These are phyloP conservation scores for Rhodamnia argentea DNA, from an alignment of 345 rosid species.

Conservation along the genomic window DNA sequence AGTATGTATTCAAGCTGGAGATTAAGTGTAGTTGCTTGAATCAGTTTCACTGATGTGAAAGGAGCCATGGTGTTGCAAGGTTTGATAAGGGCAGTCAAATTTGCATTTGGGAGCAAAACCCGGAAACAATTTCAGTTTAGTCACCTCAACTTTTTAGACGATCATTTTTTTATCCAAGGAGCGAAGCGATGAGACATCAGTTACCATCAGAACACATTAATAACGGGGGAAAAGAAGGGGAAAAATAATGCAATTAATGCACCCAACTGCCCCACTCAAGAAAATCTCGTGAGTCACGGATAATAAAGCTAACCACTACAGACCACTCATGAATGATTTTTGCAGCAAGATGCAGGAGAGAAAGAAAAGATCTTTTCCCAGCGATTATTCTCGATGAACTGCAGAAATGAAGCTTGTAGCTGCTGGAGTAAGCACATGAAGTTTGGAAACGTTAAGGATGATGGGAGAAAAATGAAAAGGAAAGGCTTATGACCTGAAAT, in stretches of 20 bases:
- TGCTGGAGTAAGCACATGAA: neutral
- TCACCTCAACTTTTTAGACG: constrained; percentile 2
- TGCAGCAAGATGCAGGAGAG: neutral
- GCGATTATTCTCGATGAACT: neutral
- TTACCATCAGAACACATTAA: constrained; percentile 22
- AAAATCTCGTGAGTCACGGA: constrained; percentile 42
- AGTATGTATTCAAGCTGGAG: neutral
- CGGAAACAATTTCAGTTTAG: neutral
- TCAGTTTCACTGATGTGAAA: neutral
- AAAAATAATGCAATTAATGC: constrained; percentile 13
- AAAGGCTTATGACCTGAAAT: neutral
- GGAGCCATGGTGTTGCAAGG: neutral
- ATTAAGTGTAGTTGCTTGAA: neutral
- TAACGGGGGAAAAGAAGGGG: constrained; percentile 7
- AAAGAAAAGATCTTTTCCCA: neutral
- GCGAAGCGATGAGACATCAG: constrained; percentile 4
- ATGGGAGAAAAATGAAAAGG: neutral
- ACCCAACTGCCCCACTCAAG: constrained; percentile 26
- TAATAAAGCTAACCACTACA: constrained; percentile 1
- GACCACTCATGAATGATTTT: neutral
- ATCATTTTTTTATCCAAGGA: constrained; percentile 6
- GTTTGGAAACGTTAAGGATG: neutral
- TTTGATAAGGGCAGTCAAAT: neutral
- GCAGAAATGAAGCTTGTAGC: neutral
- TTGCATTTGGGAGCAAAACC: neutral